Evolutionary conservation across 2,329 filamentous ascomycete species (phyloP).

Genomic region (Trichoderma aggressivum): DNA sequence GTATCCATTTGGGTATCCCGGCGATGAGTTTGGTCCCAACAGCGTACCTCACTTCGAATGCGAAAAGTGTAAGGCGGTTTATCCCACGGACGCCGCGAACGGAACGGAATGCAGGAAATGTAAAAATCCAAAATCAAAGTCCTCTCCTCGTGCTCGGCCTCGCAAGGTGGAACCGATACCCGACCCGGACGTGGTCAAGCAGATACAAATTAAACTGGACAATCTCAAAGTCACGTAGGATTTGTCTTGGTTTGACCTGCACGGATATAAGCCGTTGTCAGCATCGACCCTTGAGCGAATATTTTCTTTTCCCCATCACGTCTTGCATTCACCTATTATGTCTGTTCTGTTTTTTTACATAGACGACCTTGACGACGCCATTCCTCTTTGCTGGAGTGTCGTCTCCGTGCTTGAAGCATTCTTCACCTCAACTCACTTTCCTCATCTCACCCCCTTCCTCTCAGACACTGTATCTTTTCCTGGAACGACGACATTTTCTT

Average conservation of each 20-base stretch:
- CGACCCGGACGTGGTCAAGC: constrained; percentile 58
- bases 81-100: constrained; percentile 48
- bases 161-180: constrained; percentile 59
- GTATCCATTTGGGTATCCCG: constrained; percentile 67
- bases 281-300: neutral
- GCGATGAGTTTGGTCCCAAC: constrained; percentile 55
- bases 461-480: neutral
- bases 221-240: constrained; percentile 37
- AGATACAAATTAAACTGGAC: constrained; percentile 54
- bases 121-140: constrained; percentile 55
- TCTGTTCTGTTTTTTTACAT: neutral
- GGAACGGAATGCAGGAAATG: constrained; percentile 58
- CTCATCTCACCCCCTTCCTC: neutral
- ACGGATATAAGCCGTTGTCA: neutral
- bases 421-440: neutral
- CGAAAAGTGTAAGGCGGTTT: constrained; percentile 59
- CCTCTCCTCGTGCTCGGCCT: constrained; percentile 57
- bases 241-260: neutral
- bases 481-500: neutral
- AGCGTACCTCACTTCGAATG: constrained; percentile 57
- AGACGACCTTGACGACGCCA: constrained; percentile 3
- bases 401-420: constrained; percentile 1
- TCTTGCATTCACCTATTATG: neutral
- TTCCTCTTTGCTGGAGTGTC: neutral
- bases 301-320: neutral